Evolutionary conservation across 371 early-diverging fungal genomes (phyloP).

Genomic region (Mortierella sp.): DNA sequence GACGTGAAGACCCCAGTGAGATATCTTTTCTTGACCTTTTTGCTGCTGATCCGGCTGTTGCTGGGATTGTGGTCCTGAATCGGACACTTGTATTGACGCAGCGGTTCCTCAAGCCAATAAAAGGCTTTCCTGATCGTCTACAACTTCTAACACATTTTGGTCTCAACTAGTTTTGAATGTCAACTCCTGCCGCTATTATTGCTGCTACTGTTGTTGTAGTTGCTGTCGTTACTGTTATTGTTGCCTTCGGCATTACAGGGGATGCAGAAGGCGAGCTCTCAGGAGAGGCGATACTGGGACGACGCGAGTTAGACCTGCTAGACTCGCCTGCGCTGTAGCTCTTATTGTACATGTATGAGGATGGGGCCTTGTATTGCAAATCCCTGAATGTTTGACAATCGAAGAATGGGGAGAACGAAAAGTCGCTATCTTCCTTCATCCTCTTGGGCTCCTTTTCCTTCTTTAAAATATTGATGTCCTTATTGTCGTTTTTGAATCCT

Average conservation of each 20-base stretch:
- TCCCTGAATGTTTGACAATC: slow-evolving; percentile 5
- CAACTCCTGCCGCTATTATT: neutral
- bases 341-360: neutral
- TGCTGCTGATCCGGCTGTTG: neutral
- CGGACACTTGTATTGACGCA: too few relatives aligned
- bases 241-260: neutral
- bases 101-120: neutral
- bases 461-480: neutral
- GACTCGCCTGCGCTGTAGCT: slow-evolving; percentile 12
- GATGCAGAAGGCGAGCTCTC: neutral
- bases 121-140: neutral
- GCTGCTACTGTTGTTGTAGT: neutral
- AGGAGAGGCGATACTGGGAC: slow-evolving; percentile 10
- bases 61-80: neutral
- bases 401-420: neutral
- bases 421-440: neutral
- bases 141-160: neutral
- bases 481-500: neutral
- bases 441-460: neutral
- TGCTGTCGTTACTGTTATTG: too few relatives aligned
- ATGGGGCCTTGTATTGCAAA: neutral
- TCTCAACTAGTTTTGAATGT: neutral
- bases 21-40: neutral
- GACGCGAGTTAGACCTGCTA: slow-evolving; percentile 32
- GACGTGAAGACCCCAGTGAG: neutral